Evolutionary conservation across 2,329 filamentous ascomycete genomes (phyloP).

Genomic region (Aspergillus ochraceus): DNA sequence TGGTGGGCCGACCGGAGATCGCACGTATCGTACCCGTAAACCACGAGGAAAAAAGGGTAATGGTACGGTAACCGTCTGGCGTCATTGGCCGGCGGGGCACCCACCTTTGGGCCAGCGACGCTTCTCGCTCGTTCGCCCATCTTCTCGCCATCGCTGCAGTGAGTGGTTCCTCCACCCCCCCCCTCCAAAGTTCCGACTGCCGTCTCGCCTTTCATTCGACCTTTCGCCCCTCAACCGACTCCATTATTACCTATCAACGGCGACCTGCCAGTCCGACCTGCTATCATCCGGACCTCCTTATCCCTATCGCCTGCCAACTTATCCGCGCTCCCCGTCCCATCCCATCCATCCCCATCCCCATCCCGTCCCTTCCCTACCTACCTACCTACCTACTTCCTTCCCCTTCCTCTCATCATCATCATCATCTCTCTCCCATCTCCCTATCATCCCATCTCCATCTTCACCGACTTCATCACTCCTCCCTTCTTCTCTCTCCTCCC

Average conservation of each 20-base stretch:
- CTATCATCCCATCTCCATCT: constrained; percentile 18
- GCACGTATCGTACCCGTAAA: constrained; percentile 15
- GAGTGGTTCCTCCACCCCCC: constrained; percentile 12
- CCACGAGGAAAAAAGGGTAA: constrained; percentile 24
- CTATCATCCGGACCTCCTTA: constrained; percentile 19
- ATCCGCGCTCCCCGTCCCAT: constrained; percentile 8
- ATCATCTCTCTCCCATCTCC: constrained; percentile 19
- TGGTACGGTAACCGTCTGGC: constrained; percentile 15
- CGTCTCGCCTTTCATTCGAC: constrained; percentile 16
- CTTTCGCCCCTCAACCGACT: constrained; percentile 8
- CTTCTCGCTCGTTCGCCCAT: constrained; percentile 25
- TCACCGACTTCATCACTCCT: constrained; percentile 12
- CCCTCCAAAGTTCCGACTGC: constrained; percentile 20
- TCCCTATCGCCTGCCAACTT: constrained; percentile 14
- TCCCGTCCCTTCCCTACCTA: constrained; percentile 3
- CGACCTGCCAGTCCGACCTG: constrained; percentile 3
- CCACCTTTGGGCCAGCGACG: constrained; percentile 1
- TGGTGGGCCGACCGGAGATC: constrained; percentile 17
- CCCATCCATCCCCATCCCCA: neutral
- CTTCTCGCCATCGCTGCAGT: constrained; percentile 15
- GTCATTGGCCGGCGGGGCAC: constrained; percentile 8
- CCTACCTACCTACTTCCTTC: constrained; percentile 13
- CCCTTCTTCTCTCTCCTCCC: constrained; percentile 8
- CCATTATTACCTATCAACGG: constrained; percentile 2
- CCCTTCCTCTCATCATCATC: constrained; percentile 14